Base-by-base conservation (phyloP, 1,284 basidiomycete species). In the Blastosporella zonata region DNA sequence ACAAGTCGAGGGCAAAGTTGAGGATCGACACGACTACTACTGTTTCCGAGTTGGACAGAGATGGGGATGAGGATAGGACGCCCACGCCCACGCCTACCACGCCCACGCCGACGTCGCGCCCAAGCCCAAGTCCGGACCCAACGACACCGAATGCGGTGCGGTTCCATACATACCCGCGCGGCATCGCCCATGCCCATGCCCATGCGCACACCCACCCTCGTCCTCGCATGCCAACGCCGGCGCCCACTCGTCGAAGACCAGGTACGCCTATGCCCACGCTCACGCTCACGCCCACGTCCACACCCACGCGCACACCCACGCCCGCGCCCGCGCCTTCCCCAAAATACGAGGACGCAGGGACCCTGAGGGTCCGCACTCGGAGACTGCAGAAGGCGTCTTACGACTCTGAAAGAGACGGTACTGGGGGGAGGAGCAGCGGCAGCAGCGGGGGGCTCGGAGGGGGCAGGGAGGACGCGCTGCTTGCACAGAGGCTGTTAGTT, bases 401-500 rank as follows among this genome's bases (percentile, higher is more conserved):
- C n/a, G n/a, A n/a, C n/a, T n/a, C n/a, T n/a, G n/a, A n/a, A n/a
- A 27, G 25, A 5, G 25, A 27, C 6, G 25, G 25, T 9, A 27
- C 9, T 8, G 18, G 29, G n/a, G 15, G 43, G 18, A 6, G 15
- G 18, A 27, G n/a, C n/a, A n/a, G 23, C 10, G 27, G 20, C 20
- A n/a, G 9, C 6, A 15, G 23, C 15, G 17, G 17, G 15, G 20
- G n/a, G 12, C 21, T 25, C 2, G 17, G n/a, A 13, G 20, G 10
- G 34, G 34, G 17, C 21, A 22, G 37, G 28, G 52, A 53, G 27
- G 52, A 53, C 28, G 48, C 45, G 41, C n/a, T 53, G 52, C 25
- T 53, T 33, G 48, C 52, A 20, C 48, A 53, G 41, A 44, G 42
- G 45, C 23, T 53, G 41, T 34, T 50, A 15, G 41, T 40, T 3